phyloP scores from a whole-genome alignment of 176 grass and related monocot genomes.

The Raddia distichophylla region DNA sequence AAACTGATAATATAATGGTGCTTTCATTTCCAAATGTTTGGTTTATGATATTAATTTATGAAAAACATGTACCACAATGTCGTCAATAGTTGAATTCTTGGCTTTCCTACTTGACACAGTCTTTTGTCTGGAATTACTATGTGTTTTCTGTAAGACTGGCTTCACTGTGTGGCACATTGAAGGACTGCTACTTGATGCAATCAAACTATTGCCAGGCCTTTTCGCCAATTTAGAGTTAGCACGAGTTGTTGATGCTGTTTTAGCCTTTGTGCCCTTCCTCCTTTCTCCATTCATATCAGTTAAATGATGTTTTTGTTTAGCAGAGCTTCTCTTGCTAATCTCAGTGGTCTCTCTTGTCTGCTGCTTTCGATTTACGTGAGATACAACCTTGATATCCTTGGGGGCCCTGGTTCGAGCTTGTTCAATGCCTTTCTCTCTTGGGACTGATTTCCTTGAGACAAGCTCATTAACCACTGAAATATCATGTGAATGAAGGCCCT shows the following conservation, averaged over 20 bases:
- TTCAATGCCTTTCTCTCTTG: constrained; percentile 35
- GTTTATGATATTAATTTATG: neutral
- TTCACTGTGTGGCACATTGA: constrained; percentile 25
- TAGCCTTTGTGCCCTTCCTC: constrained; percentile 48
- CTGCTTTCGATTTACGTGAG: constrained; percentile 31
- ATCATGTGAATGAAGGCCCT: constrained; percentile 15
- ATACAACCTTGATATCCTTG: constrained; percentile 42
- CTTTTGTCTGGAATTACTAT: constrained; percentile 43
- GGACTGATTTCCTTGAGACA: constrained; percentile 36
- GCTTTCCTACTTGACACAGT: constrained; percentile 37
- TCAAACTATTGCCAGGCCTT: constrained; percentile 41
- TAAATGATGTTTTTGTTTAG: constrained; percentile 40
- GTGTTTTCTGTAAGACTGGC: constrained; percentile 10
- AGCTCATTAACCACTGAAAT: constrained; percentile 12
- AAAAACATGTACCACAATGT: constrained; percentile 51
- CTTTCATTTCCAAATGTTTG: constrained; percentile 4
- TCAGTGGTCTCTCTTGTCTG: constrained; percentile 25
- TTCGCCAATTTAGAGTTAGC: constrained; percentile 33
- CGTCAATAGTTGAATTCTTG: constrained; percentile 42
- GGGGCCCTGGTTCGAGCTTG: constrained; percentile 31
- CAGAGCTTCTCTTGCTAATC: constrained; percentile 23
- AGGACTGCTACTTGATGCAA: constrained; percentile 45
- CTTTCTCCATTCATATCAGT: constrained; percentile 46
- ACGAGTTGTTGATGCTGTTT: constrained; percentile 27
- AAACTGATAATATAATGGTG: neutral